phyloP scores from a whole-genome alignment of 1,284 basidiomycete species.

The Cryptococcus depauperatus region DNA sequence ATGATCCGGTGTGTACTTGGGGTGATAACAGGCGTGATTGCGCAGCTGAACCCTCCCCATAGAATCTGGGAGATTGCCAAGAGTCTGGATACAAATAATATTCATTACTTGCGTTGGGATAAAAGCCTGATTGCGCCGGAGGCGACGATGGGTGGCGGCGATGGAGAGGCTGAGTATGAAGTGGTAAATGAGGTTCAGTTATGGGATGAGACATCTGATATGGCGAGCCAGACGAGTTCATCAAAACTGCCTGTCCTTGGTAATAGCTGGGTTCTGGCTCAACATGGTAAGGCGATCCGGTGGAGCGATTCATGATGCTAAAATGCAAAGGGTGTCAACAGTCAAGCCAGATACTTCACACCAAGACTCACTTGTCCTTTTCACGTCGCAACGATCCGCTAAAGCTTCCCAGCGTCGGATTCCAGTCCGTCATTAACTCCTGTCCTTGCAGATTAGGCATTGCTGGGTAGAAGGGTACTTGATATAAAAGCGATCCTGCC shows the following conservation, averaged over 20 bases:
- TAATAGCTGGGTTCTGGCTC: slow-evolving; percentile 10
- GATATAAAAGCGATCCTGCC: slow-evolving; percentile 17
- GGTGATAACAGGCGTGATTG: too few species aligned
- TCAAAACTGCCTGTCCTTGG: slow-evolving; percentile 12
- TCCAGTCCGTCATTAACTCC: slow-evolving; percentile 20
- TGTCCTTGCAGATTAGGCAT: slow-evolving; percentile 13
- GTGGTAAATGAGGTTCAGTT: slow-evolving; percentile 15
- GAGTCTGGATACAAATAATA: too few species aligned
- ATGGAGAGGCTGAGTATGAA: slow-evolving; percentile 3
- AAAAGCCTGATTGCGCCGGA: slow-evolving; percentile 11
- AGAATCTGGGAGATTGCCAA: too few species aligned
- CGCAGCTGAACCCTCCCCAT: too few species aligned
- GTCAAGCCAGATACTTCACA: neutral
- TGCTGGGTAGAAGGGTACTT: slow-evolving; percentile 7
- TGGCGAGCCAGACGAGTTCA: slow-evolving; percentile 9
- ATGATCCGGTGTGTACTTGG: too few species aligned
- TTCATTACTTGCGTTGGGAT: slow-evolving; percentile 6
- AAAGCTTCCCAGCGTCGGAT: slow-evolving; percentile 15
- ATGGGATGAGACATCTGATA: slow-evolving; percentile 13
- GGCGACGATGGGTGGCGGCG: slow-evolving; percentile 12
- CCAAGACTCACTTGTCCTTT: slow-evolving; percentile 13
- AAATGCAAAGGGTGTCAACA: neutral
- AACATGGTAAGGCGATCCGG: neutral
- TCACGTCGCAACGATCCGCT: slow-evolving; percentile 9
- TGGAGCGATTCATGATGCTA: neutral